These are phyloP conservation scores for Chrysochromulina parva DNA, from an alignment of 78 protist species.

Conservation along the genomic window DNA sequence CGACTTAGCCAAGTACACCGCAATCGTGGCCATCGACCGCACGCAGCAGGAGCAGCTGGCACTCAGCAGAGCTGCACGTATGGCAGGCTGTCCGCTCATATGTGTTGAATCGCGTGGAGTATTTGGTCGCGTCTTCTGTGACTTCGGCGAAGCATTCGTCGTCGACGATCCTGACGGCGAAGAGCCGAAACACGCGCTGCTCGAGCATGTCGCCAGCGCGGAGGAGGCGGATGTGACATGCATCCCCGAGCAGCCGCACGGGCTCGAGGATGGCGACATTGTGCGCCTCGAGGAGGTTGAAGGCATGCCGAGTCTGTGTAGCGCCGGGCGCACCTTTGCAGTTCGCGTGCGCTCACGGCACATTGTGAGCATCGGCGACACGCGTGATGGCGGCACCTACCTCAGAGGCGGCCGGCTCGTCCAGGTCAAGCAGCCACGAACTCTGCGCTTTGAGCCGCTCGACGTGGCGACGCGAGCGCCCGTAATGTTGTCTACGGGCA, in stretches of 20 bases:
- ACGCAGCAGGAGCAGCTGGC: not conserved
- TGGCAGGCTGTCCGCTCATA: not conserved
- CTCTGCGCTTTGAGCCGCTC: not conserved
- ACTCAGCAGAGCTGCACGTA: not conserved
- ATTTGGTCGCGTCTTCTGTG: conserved; percentile 3
- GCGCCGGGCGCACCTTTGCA: not conserved
- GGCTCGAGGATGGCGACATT: conserved; percentile 30
- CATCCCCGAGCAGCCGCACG: conserved; percentile 28
- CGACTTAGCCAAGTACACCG: not conserved
- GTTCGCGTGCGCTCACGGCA: not conserved
- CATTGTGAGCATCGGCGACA: not conserved
- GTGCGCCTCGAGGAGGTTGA: conserved; percentile 25
- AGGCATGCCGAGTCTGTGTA: conserved; percentile 14
- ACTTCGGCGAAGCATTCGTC: not conserved
- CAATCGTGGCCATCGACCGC: not conserved
- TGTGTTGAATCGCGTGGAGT: not conserved
- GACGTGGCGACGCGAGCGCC: not conserved
- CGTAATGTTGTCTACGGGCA: not conserved
- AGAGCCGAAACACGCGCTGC: not conserved
- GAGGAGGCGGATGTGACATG: not conserved
- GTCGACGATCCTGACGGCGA: not conserved
- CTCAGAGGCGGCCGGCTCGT: conserved; percentile 33
- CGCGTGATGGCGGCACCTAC: not conserved
- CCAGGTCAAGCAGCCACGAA: conserved; percentile 18
- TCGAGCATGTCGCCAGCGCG: not conserved